Percentiles rank a stretch among this genome's conserved stretches.
These are phyloP conservation scores for Schizosaccharomyces octosporus DNA, from an alignment of 805 yeast species.

Conservation along the genomic window DNA sequence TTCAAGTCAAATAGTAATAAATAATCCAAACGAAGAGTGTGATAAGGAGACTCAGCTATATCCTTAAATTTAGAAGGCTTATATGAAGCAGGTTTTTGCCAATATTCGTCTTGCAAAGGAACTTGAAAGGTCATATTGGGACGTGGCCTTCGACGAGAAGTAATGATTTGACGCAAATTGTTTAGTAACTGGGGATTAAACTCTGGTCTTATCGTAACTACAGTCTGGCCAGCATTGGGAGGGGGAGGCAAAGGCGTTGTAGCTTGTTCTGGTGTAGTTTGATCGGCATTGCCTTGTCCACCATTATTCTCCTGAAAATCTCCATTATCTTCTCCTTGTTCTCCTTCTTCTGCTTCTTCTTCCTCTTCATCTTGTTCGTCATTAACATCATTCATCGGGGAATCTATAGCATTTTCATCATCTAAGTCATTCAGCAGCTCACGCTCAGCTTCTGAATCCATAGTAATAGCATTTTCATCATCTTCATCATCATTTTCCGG, in stretches of 20 bases:
- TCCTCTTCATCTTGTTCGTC: neutral
- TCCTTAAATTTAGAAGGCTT: neutral
- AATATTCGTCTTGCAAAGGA: neutral
- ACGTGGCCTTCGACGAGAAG: neutral
- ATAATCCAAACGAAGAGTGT: neutral
- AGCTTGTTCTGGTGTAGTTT: no score
- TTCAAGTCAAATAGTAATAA: slow-evolving; percentile 42
- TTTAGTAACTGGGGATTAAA: neutral
- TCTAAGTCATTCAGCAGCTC: no score
- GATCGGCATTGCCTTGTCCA: no score
- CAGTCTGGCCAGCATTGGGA: neutral
- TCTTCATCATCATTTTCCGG: neutral
- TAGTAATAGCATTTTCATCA: neutral
- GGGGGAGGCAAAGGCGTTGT: neutral
- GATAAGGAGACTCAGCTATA: neutral
- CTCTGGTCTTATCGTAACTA: neutral
- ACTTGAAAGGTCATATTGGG: neutral
- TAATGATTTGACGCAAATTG: neutral
- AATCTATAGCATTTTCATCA: no score
- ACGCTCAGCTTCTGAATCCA: neutral
- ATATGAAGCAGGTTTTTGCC: neutral
- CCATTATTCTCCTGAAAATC: neutral
- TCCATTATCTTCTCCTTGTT: neutral
- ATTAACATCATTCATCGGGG: no score
- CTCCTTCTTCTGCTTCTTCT: neutral